Conservation (phyloP, 2,329 filamentous ascomycete species). For the Ceratocystis alfenasii region DNA sequence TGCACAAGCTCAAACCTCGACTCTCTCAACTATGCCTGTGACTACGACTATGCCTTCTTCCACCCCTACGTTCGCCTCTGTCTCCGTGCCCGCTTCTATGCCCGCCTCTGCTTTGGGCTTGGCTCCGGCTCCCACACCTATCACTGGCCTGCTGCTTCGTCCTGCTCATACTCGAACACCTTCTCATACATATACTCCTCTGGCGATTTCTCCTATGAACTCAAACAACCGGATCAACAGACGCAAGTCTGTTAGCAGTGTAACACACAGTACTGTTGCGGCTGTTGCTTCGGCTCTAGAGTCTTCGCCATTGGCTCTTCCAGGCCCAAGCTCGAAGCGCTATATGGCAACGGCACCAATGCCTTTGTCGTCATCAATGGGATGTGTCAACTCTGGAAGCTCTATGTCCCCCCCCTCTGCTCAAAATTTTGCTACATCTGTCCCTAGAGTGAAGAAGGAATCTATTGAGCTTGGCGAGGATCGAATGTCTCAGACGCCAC, state of each 20-base stretch:
- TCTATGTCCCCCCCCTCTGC: conserved; percentile 47
- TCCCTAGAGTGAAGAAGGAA: conserved; percentile 39
- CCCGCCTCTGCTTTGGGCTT: not conserved
- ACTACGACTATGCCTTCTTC: conserved; percentile 29
- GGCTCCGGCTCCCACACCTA: not conserved
- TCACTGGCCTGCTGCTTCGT: conserved; percentile 48
- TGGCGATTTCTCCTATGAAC: conserved; percentile 61
- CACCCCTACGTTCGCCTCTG: conserved; percentile 3
- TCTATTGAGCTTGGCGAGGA: conserved; percentile 48
- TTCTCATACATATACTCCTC: conserved; percentile 57
- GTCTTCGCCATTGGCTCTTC: conserved; percentile 32
- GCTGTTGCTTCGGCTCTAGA: conserved; percentile 39
- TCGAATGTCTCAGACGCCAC: conserved; percentile 47
- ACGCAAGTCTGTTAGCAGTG: conserved; percentile 79
- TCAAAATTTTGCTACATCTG: conserved; percentile 51
- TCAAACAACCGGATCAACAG: conserved; percentile 75
- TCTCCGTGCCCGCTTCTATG: conserved; percentile 25
- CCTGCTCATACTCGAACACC: conserved; percentile 61
- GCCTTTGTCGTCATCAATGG: conserved; percentile 11
- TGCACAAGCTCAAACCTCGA: conserved; percentile 16
- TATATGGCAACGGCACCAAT: conserved; percentile 10
- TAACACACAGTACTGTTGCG: conserved; percentile 13
- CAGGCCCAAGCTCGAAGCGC: conserved; percentile 18
- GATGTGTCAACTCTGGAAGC: not conserved
- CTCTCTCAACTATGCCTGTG: conserved; percentile 19